Evolutionary conservation across 2,329 filamentous ascomycete genomes (phyloP), one percentile per base, ranked within the genome.

Genomic region (Exophiala sideris): DNA sequence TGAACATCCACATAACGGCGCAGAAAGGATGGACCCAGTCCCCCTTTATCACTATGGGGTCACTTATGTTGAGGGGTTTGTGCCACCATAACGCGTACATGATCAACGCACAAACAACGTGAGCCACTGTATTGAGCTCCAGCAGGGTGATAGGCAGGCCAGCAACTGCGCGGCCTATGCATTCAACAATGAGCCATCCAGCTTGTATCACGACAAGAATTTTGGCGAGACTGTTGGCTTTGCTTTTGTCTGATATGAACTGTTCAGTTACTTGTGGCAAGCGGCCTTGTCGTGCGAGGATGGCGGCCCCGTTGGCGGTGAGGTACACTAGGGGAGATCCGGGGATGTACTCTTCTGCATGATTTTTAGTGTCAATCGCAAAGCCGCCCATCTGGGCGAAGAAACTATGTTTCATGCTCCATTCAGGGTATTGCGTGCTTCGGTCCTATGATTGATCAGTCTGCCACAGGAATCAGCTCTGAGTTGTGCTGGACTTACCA

Each of bases 381-480:
- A 57, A 58, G n/a, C 51, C 55, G 11, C 55, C 55, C 52, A 55
- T 58, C n/a, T 12, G 29, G 2, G 39, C 18, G 29, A 56, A 58
- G 42, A 55, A 58, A 16, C 45, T 50, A 24, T 58, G 55, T 35
- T 35, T 41, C n/a, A 54, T 40, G 10, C 46, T 58, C 55, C 52
- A 58, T 9, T 38, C 14, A 4, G 24, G 24, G 24, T 29, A 4
- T 1, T 29, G 24, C 24, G 7, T 29, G 24, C 24, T 29, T 3
- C 5, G 24, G 7, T 29, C 24, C 24, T 29, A 29, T 29, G 24
- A 29, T 29, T 8, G 2, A 29, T 29, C 24, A 29, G 24, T 29
- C 24, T 29, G 1, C 24, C 24, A 29, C 24, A 8, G 24, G 2
- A 29, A 5, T 5, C 7, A 29, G 5, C 7, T 29, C 24, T 2